Conservation (phyloP, 495 filamentous ascomycete species). For the Aspergillus sclerotiicarbonarius region DNA sequence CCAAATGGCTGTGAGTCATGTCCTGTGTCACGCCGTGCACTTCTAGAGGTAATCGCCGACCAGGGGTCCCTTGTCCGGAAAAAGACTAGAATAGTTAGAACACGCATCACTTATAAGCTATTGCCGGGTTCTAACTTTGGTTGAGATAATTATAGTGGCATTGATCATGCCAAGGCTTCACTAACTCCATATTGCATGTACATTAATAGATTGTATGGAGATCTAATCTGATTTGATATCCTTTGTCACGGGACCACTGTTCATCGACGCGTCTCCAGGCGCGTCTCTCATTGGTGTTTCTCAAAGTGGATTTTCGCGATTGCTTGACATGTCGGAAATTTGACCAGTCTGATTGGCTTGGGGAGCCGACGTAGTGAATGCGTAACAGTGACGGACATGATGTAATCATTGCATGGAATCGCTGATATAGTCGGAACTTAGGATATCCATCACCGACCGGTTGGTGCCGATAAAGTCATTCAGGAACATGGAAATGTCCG, state of each 20-base stretch:
- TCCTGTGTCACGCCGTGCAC: too few relatives aligned
- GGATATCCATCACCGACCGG: conserved; percentile 26
- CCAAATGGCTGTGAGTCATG: too few relatives aligned
- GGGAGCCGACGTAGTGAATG: neutral
- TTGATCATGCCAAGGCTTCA: too few relatives aligned
- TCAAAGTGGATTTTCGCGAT: neutral
- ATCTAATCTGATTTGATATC: neutral
- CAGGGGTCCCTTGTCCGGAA: too few relatives aligned
- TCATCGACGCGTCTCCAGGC: neutral
- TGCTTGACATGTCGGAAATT: neutral
- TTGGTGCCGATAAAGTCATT: conserved; percentile 28
- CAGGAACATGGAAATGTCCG: conserved; percentile 26
- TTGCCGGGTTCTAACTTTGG: too few relatives aligned
- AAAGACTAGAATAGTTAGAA: too few relatives aligned
- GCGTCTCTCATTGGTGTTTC: neutral
- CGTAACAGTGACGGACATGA: neutral
- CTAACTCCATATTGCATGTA: neutral
- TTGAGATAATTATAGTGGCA: too few relatives aligned
- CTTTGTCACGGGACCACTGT: neutral
- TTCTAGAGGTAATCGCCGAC: too few relatives aligned
- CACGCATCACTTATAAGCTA: too few relatives aligned
- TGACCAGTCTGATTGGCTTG: neutral
- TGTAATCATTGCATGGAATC: conserved; percentile 5
- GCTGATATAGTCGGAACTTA: conserved; percentile 21
- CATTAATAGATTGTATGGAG: too few relatives aligned